Evolutionary conservation across 805 yeast species (phyloP).

Genomic region (Lachancea meyersii): DNA sequence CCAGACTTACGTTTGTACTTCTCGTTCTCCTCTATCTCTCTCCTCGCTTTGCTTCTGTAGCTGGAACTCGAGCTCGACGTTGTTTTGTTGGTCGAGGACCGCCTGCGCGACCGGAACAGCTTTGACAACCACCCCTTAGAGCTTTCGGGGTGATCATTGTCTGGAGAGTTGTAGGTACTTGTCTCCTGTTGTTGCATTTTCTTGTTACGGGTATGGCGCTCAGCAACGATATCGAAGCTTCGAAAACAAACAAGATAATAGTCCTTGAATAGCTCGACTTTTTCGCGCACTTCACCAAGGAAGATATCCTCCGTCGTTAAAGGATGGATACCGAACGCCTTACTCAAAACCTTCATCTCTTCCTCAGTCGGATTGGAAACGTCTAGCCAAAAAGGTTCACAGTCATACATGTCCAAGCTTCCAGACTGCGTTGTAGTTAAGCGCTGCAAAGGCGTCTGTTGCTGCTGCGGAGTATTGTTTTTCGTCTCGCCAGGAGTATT

Average conservation of each 20-base stretch:
- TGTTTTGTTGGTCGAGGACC: conserved; percentile 20
- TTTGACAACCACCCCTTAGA: conserved; percentile 14
- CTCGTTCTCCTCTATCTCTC: conserved; percentile 33
- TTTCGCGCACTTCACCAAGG: conserved; percentile 89
- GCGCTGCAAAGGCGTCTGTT: conserved; percentile 5
- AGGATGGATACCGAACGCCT: conserved; percentile 93
- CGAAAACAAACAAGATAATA: conserved; percentile 90
- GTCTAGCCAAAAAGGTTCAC: conserved; percentile 87
- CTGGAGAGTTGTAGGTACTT: not conserved
- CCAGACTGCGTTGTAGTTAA: conserved; percentile 11
- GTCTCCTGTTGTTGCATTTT: conserved; percentile 37
- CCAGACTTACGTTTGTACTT: conserved; percentile 40
- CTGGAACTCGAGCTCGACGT: conserved; percentile 16
- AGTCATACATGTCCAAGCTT: conserved; percentile 29
- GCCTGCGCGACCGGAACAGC: conserved; percentile 16
- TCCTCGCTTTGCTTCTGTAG: conserved; percentile 24
- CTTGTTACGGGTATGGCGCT: conserved; percentile 49
- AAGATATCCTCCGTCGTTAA: conserved; percentile 93
- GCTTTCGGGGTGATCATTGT: conserved; percentile 6
- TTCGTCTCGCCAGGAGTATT: conserved; percentile 9
- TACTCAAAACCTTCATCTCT: conserved; percentile 86
- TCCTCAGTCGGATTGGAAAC: conserved; percentile 91
- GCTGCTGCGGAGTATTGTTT: conserved; percentile 8
- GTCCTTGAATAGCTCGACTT: conserved; percentile 85
- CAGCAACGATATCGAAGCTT: conserved; percentile 74